Percentiles rank a stretch among this genome's conserved stretches.
Evolutionary conservation across 495 filamentous ascomycete species (phyloP).

Genomic region (Podospora anserina): DNA sequence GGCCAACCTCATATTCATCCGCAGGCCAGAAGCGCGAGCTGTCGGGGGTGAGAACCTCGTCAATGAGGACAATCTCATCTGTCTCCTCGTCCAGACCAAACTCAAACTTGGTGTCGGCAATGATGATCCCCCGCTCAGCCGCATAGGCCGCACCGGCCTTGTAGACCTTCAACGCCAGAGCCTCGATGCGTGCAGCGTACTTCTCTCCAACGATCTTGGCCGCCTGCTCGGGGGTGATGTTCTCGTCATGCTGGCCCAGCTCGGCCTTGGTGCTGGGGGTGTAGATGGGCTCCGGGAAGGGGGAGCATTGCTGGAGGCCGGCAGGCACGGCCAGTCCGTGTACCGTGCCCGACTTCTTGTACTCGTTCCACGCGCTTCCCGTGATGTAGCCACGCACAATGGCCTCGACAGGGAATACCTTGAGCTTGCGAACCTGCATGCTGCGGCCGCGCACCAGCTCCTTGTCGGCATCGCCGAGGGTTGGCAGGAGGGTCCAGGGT

Average conservation of each 20-base stretch:
- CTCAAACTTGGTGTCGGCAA: constrained; percentile 62
- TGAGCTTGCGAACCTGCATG: constrained; percentile 78
- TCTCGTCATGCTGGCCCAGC: constrained; percentile 80
- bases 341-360: constrained; percentile 67
- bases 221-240: constrained; percentile 75
- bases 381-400: constrained; percentile 90
- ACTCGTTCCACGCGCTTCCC: constrained; percentile 83
- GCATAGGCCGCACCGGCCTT: constrained; percentile 71
- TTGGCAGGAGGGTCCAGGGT: constrained; percentile 61
- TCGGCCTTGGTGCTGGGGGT: constrained; percentile 92
- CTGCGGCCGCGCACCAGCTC: constrained; percentile 57
- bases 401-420: constrained; percentile 84
- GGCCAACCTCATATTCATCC: constrained; percentile 67
- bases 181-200: constrained; percentile 71
- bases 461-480: constrained; percentile 39
- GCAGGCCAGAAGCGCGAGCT: constrained; percentile 86
- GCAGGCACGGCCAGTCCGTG: constrained; percentile 67
- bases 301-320: constrained; percentile 68
- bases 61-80: constrained; percentile 76
- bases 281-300: constrained; percentile 71
- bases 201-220: constrained; percentile 66
- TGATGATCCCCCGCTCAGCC: constrained; percentile 75
- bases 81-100: constrained; percentile 69
- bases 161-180: constrained; percentile 70
- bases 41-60: constrained; percentile 87